These are phyloP conservation scores for Chrysoporthe cubensis DNA, from an alignment of 2,329 filamentous ascomycete species.

Conservation along the genomic window DNA sequence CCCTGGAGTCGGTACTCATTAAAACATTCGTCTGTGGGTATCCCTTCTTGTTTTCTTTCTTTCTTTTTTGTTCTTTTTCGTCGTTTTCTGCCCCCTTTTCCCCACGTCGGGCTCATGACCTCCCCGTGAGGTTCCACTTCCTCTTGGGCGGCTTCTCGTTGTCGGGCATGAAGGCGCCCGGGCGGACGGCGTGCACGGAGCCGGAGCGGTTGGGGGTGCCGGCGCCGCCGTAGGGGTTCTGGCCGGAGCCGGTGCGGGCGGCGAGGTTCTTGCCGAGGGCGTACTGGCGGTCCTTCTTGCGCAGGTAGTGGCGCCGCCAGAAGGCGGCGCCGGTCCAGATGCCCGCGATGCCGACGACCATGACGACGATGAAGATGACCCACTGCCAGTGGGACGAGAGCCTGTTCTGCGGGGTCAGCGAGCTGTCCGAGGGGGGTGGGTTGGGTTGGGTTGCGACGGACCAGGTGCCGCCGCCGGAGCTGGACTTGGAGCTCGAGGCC, in stretches of 20 bases:
- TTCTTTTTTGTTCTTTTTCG: background rate
- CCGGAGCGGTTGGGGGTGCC: slow-evolving; percentile 34
- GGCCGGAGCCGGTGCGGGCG: slow-evolving; percentile 32
- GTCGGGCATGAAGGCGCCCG: slow-evolving; percentile 46
- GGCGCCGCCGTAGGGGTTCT: slow-evolving; percentile 39
- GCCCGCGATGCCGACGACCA: slow-evolving; percentile 69
- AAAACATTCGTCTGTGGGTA: background rate
- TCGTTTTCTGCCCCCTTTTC: slow-evolving; percentile 42
- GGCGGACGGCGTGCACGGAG: slow-evolving; percentile 40
- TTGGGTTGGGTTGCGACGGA: slow-evolving; percentile 37
- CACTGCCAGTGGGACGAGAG: slow-evolving; percentile 74
- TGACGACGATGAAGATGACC: slow-evolving; percentile 79
- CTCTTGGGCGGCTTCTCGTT: slow-evolving; percentile 41
- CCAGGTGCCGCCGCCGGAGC: slow-evolving; percentile 46
- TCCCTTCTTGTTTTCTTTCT: background rate
- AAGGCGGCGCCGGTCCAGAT: slow-evolving; percentile 71
- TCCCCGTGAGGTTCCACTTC: slow-evolving; percentile 44
- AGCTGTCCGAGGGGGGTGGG: slow-evolving; percentile 8
- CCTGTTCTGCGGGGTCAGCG: slow-evolving; percentile 48
- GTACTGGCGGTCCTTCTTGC: slow-evolving; percentile 65
- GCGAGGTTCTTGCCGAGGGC: slow-evolving; percentile 50
- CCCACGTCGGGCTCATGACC: slow-evolving; percentile 32
- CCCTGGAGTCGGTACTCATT: background rate
- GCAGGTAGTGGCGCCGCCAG: slow-evolving; percentile 74
- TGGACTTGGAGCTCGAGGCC: slow-evolving; percentile 33